phyloP scores from a whole-genome alignment of 306 rosid genomes.

The Arachis stenosperma region DNA sequence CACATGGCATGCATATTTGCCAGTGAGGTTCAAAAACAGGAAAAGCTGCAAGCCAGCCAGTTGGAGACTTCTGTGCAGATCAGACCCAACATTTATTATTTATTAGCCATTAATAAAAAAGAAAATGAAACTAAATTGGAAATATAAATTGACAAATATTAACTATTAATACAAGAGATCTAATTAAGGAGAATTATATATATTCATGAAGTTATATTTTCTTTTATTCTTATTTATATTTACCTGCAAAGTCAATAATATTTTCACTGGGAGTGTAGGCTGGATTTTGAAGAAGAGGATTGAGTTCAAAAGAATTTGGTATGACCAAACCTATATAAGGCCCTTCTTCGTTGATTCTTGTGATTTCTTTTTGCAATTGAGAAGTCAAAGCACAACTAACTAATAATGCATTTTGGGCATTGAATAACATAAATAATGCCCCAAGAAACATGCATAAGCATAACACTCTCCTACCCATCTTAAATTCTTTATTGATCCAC shows the following conservation, averaged over 20 bases:
- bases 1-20: slow-evolving; percentile 95
- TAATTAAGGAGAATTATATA: no score
- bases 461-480: background rate
- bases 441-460: slow-evolving; percentile 19
- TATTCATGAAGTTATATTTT: no score
- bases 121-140: no score
- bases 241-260: slow-evolving; percentile 54
- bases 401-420: slow-evolving; percentile 36
- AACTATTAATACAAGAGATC: no score
- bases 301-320: slow-evolving; percentile 56
- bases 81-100: slow-evolving; percentile 56
- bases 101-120: no score
- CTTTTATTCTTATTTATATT: no score
- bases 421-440: slow-evolving; percentile 30
- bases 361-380: slow-evolving; percentile 33
- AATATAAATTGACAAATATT: no score
- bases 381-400: slow-evolving; percentile 41
- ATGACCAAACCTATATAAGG: slow-evolving; percentile 62
- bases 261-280: slow-evolving; percentile 37
- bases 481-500: no score
- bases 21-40: slow-evolving; percentile 99
- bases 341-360: slow-evolving; percentile 43
- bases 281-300: slow-evolving; percentile 58
- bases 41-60: slow-evolving; percentile 99
- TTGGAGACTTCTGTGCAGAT: slow-evolving; percentile 82